Base-by-base conservation (phyloP, 306 rosid genomes). In the Citrullus colocynthis region DNA sequence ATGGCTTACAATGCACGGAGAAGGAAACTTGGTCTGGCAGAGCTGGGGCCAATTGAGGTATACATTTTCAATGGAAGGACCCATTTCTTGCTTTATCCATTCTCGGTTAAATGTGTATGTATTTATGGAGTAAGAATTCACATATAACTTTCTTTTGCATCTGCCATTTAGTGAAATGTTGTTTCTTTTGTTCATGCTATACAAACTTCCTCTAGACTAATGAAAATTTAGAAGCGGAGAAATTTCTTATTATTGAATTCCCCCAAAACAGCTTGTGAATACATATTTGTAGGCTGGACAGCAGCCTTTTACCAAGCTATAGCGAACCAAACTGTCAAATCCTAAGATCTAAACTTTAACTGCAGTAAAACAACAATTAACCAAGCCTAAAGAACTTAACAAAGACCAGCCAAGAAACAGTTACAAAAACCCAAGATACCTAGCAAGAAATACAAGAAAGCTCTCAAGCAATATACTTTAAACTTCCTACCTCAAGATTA, bases 1-100 rank as follows among this genome's bases (percentile, higher is more conserved):
- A 95, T 95, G 98, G 98, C 97, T 51, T 92, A 95, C 82, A 95
- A 95, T 84, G 96, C 98, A 15, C 86, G 91, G 28, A 86, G 95
- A 52, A 85, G 87, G 41, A 92, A 95, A 78, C 88, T 90, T 69
- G 97, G 95, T 30, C 83, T 85, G 17, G 90, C 93, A 0, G 97
- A 92, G 84, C 93, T 92, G 73, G 97, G 97, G 45, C 93, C 97
- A 4, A 89, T 95, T 39, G 96, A 92, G 97, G 97, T 90, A 78
- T 21, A 7, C 39, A 17, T 18, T 20, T 74, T 11, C 74, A 57
- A 28, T 58, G 44, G 30, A 71, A 5, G 51, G 10, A 13, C 74
- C 13, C 1, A 20, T n/a, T 39, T 76, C 42, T 20, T 59, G 78
- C 51, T 21, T 62, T 39, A 45, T 6, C 15, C 34, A 49, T n/a